These are phyloP conservation scores for Candida silvatica DNA, from an alignment of 805 yeast genomes.

Conservation along the genomic window DNA sequence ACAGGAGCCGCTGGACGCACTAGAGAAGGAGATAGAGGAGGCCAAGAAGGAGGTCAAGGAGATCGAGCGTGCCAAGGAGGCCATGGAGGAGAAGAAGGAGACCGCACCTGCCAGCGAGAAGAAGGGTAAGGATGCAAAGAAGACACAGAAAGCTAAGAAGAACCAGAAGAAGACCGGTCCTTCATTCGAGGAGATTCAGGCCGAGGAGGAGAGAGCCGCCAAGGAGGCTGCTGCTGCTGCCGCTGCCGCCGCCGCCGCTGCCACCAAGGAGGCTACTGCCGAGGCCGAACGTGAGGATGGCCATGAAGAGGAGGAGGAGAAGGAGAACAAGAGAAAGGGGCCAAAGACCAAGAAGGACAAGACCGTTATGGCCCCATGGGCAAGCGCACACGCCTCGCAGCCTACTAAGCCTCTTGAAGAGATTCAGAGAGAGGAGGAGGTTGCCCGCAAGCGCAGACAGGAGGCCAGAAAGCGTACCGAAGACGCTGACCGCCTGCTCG, in stretches of 20 bases:
- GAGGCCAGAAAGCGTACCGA: conserved; percentile 9
- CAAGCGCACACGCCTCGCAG: background rate
- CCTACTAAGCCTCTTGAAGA: conserved; percentile 38
- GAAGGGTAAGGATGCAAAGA: background rate
- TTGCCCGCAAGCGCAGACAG: conserved; percentile 9
- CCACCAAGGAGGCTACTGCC: too few relatives aligned
- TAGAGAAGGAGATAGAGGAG: background rate
- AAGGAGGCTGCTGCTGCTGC: background rate
- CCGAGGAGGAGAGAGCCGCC: background rate
- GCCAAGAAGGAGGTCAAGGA: conserved; percentile 5
- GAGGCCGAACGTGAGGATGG: too few relatives aligned
- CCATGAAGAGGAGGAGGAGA: too few relatives aligned
- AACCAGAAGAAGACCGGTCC: background rate
- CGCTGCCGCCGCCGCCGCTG: too few relatives aligned
- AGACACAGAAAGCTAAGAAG: background rate
- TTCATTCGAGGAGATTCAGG: too few relatives aligned
- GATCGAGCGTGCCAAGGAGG: conserved; percentile 5
- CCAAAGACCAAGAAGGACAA: too few relatives aligned
- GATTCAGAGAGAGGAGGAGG: conserved; percentile 49
- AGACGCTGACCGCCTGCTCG: conserved; percentile 11
- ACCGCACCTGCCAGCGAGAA: background rate
- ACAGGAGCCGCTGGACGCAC: background rate
- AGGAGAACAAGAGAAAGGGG: too few relatives aligned
- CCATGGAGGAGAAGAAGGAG: background rate
- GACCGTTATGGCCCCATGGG: too few relatives aligned